A percentile compares a stretch with the other conserved stretches of the same genome.
Conservation (phyloP, 352 stramenopile species). For the Albugo candida region DNA sequence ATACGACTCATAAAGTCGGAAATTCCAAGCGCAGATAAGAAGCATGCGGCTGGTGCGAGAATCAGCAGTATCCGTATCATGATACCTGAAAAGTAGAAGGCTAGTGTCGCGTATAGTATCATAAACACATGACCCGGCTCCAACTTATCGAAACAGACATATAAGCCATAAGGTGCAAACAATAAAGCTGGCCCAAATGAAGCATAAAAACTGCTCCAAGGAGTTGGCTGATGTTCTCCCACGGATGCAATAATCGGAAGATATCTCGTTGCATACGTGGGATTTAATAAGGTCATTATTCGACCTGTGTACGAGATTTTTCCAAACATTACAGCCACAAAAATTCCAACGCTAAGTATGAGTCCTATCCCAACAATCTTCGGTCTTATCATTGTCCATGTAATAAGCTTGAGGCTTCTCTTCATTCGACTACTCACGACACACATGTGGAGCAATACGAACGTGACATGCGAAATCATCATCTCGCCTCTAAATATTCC, state of each 20-base stretch:
- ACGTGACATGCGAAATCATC: conserved; percentile 77
- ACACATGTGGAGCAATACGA: conserved; percentile 69
- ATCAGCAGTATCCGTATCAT: conserved; percentile 87
- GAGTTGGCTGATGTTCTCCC: conserved; percentile 85
- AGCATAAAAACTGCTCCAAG: conserved; percentile 83
- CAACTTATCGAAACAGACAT: conserved; percentile 62
- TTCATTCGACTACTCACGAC: conserved; percentile 1
- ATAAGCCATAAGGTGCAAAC: conserved; percentile 79
- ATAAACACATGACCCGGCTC: conserved; percentile 72
- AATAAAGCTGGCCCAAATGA: conserved; percentile 79
- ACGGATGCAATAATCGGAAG: conserved; percentile 92
- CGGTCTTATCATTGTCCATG: background rate
- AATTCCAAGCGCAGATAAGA: conserved; percentile 72
- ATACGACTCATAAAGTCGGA: conserved; percentile 29
- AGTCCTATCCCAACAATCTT: conserved; percentile 8
- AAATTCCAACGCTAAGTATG: conserved; percentile 16
- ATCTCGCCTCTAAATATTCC: conserved; percentile 76
- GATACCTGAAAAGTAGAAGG: conserved; percentile 85
- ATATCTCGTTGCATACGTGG: conserved; percentile 88
- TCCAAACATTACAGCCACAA: conserved; percentile 36
- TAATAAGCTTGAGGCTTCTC: background rate
- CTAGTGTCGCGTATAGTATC: conserved; percentile 81
- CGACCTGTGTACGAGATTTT: conserved; percentile 83
- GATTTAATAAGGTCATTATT: conserved; percentile 82
- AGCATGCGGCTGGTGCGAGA: conserved; percentile 76